Evolutionary conservation across 176 grass and related monocot species (phyloP).

Genomic region (Oryza coarctata): DNA sequence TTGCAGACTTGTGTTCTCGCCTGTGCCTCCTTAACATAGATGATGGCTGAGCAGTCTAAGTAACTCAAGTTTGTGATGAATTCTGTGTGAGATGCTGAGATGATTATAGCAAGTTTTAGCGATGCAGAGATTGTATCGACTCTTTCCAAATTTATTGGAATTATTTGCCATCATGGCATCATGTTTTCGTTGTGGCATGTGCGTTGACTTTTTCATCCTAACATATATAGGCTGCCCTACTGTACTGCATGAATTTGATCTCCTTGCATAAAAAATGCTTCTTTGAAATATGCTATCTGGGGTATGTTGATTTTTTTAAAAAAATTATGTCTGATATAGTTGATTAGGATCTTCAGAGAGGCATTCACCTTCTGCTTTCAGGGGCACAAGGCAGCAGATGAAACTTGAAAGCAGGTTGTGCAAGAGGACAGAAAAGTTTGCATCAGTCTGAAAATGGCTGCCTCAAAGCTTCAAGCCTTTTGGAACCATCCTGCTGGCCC

Average conservation of each 20-base stretch:
- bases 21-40: background rate
- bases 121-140: background rate
- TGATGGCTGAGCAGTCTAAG: background rate
- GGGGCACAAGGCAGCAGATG: background rate
- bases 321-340: background rate
- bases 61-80: background rate
- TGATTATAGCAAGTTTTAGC: background rate
- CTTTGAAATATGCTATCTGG: background rate
- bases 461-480: slow-evolving; percentile 80
- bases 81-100: background rate
- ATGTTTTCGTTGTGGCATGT: background rate
- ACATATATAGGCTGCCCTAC: background rate
- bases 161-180: background rate
- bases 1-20: background rate
- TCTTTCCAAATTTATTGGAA: background rate
- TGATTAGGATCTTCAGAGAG: background rate
- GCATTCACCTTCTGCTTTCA: background rate
- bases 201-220: background rate
- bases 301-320: background rate
- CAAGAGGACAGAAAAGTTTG: slow-evolving; percentile 21
- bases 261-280: background rate
- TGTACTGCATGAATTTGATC: background rate
- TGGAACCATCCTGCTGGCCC: slow-evolving; percentile 95
- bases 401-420: background rate
- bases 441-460: slow-evolving; percentile 49